phyloP scores from a whole-genome alignment of 495 filamentous ascomycete species.

The Parathielavia appendiculata region DNA sequence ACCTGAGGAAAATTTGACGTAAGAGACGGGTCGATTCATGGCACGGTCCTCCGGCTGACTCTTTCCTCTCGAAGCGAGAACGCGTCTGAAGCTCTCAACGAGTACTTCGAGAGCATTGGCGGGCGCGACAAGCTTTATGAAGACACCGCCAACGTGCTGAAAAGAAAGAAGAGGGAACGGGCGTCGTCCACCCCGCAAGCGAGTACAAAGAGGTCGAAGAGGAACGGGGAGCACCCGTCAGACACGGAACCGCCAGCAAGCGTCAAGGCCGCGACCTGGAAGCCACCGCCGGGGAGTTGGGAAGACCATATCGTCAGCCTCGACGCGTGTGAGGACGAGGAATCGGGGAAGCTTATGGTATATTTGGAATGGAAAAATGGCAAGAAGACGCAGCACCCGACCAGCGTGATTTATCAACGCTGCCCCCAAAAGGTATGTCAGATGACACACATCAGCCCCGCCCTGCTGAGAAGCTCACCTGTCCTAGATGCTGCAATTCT shows the following conservation, averaged over 20 bases:
- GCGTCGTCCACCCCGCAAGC: conserved; percentile 30
- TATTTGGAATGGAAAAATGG: conserved; percentile 54
- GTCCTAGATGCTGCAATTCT: conserved; percentile 55
- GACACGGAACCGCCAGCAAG: conserved; percentile 36
- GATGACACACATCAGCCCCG: too few species aligned
- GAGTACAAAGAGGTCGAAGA: conserved; percentile 34
- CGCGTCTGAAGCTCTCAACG: conserved; percentile 40
- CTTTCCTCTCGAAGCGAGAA: conserved; percentile 32
- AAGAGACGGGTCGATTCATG: conserved; percentile 13
- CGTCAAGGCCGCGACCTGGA: conserved; percentile 38
- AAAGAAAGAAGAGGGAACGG: conserved; percentile 46
- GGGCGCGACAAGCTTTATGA: conserved; percentile 51
- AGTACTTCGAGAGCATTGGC: conserved; percentile 44
- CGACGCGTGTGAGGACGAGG: conserved; percentile 53
- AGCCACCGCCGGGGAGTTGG: conserved; percentile 53
- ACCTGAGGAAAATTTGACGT: conserved; percentile 54
- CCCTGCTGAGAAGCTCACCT: conserved; percentile 7
- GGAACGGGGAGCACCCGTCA: conserved; percentile 35
- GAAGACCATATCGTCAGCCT: conserved; percentile 52
- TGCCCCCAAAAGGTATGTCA: conserved; percentile 55
- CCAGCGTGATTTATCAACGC: conserved; percentile 49
- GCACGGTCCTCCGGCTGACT: conserved; percentile 3
- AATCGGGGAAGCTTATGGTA: conserved; percentile 43
- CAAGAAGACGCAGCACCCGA: conserved; percentile 55
- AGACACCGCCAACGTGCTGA: conserved; percentile 33